Percentiles rank a stretch among this genome's conserved stretches.
These are phyloP conservation scores for Cryptococcus deneoformans DNA, from an alignment of 1,284 basidiomycete species.

Conservation along the genomic window DNA sequence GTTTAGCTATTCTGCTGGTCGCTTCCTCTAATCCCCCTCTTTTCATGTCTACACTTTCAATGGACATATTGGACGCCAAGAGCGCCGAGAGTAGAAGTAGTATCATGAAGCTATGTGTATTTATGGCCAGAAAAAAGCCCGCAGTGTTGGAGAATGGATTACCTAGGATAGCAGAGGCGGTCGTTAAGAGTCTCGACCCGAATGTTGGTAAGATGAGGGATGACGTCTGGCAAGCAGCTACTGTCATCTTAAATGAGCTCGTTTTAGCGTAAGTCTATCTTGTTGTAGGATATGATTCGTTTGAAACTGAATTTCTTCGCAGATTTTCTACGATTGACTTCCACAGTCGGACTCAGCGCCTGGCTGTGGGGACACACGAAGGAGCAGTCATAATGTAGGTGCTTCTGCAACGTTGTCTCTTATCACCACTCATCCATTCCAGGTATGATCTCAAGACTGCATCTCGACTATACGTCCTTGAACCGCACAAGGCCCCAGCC, in stretches of 20 bases:
- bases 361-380: constrained; percentile 92
- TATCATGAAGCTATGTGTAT: constrained; percentile 90
- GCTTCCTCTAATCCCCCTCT: constrained; percentile 79
- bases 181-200: constrained; percentile 95
- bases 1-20: constrained; percentile 78
- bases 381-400: constrained; percentile 75
- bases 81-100: constrained; percentile 76
- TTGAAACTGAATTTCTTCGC: constrained; percentile 1
- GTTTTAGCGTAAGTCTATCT: constrained; percentile 70
- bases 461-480: constrained; percentile 89
- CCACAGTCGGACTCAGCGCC: constrained; percentile 75
- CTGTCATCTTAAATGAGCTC: constrained; percentile 85
- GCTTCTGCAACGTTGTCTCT: constrained; percentile 6
- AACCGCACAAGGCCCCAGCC: constrained; percentile 77
- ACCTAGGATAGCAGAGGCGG: constrained; percentile 86
- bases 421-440: constrained; percentile 23
- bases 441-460: constrained; percentile 91
- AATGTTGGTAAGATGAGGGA: constrained; percentile 79
- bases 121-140: constrained; percentile 90
- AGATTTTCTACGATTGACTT: constrained; percentile 94
- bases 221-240: constrained; percentile 83
- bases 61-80: constrained; percentile 83
- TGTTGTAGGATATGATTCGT: not conserved
- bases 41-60: constrained; percentile 91
- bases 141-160: constrained; percentile 80